Base-by-base conservation (phyloP, 371 early-diverging fungal species). In the Choanephora cucurbitarum region DNA sequence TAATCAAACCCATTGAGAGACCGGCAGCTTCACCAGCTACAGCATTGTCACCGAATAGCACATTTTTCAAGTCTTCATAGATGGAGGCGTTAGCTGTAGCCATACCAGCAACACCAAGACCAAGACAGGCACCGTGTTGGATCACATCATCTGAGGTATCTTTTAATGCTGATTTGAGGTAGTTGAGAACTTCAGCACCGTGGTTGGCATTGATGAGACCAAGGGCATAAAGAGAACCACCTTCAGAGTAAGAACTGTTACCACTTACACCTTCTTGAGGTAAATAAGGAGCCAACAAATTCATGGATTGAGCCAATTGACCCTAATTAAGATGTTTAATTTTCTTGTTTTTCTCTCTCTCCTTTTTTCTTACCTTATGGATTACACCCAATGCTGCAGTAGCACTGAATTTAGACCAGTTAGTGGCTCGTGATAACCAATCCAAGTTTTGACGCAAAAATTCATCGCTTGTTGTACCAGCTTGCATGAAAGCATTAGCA, bases 361-460 rank as follows among this genome's bases (percentile, higher is more conserved):
- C n/a, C n/a, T n/a, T n/a, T n/a, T n/a, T n/a, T 49, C 57, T 55
- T 62, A 84, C 84, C 76, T 91, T 92, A 80, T 99, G 99, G 57
- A 99, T 98, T 19, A 99, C 98, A 59, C 99, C 99, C 53, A 99
- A 79, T n/a, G 93, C 93, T 5, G 99, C 98, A 6, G 98, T 95
- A 5, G 99, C 99, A 54, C 94, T 91, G 76, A 99, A 99, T 78
- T 97, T 99, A 41, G 95, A 90, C 99, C 99, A 99, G 81, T 97
- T 97, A 51, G 91, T 95, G 22, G 98, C 95, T 57, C 97, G 87
- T 17, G 93, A 87, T 47, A 99, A 85, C 96, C 99, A 97, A 65
- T 99, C 99, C 49, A 98, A 77, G 72, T 98, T 99, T 58, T 94
- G 92, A 51, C 99, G 86, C 67, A 99, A 83, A 63, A 99, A 98